Conservation (phyloP, 148 eudicot genomes). For the Gaultheria prostrata region DNA sequence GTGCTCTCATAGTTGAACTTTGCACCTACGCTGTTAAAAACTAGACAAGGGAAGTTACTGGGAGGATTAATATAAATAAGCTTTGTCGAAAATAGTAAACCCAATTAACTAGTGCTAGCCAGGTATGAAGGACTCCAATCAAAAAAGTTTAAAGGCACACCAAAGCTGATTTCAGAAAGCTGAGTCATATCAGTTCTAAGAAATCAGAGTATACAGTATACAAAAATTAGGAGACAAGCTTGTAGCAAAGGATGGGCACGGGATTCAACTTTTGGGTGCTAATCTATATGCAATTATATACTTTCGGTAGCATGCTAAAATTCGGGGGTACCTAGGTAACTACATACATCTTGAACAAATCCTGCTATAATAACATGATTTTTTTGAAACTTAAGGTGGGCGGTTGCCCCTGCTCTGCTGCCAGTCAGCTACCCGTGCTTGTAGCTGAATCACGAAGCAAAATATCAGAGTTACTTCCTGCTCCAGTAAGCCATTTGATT, state of each 20-base stretch:
- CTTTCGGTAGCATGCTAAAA: not conserved
- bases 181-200: not conserved
- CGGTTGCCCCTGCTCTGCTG: not conserved
- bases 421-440: not conserved
- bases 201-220: not conserved
- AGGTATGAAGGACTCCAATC: not conserved
- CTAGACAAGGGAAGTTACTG: not conserved
- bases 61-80: not conserved
- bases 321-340: not conserved
- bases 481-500: not conserved
- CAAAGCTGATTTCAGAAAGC: not conserved
- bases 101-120: not conserved
- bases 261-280: not conserved
- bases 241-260: not conserved
- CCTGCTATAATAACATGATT: not conserved
- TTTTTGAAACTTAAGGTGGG: not conserved
- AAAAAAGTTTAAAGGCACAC: not conserved
- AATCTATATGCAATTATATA: not conserved
- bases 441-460: not conserved
- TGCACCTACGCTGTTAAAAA: not conserved
- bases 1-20: not conserved
- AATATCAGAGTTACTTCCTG: not conserved
- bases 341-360: not conserved
- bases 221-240: not conserved
- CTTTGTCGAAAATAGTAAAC: not conserved